phyloP scores from a whole-genome alignment of 2,329 filamentous ascomycete genomes.

The Knufia fluminis region DNA sequence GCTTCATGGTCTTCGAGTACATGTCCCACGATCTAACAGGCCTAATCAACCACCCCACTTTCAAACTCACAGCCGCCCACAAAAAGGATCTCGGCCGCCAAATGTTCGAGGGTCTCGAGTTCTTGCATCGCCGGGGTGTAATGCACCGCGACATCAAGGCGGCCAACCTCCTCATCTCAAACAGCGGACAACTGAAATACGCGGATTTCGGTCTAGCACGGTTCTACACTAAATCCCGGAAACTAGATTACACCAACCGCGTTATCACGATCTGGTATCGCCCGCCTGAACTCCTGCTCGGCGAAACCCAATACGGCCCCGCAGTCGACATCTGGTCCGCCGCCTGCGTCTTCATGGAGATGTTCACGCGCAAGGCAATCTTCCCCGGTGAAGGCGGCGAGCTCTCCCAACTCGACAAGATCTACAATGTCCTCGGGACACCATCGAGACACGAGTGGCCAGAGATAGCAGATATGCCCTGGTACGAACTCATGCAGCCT shows the following conservation, averaged over 20 bases:
- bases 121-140: slow-evolving; percentile 86
- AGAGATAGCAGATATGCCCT: slow-evolving; percentile 82
- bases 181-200: slow-evolving; percentile 76
- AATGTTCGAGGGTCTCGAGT: slow-evolving; percentile 87
- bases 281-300: slow-evolving; percentile 78
- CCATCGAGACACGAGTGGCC: slow-evolving; percentile 82
- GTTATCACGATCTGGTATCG: slow-evolving; percentile 99
- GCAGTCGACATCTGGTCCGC: slow-evolving; percentile 95
- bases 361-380: slow-evolving; percentile 86
- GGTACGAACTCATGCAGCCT: slow-evolving; percentile 87
- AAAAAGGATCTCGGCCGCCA: slow-evolving; percentile 91
- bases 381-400: slow-evolving; percentile 96
- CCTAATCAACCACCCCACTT: slow-evolving; percentile 86
- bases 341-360: slow-evolving; percentile 91
- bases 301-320: slow-evolving; percentile 81
- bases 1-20: slow-evolving; percentile 99
- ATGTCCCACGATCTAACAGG: slow-evolving; percentile 93
- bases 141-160: slow-evolving; percentile 97
- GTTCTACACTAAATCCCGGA: slow-evolving; percentile 86
- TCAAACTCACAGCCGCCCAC: slow-evolving; percentile 72
- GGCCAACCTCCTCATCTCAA: slow-evolving; percentile 92
- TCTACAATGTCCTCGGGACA: slow-evolving; percentile 87
- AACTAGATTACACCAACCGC: slow-evolving; percentile 93
- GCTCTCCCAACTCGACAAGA: slow-evolving; percentile 89
- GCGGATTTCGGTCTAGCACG: slow-evolving; percentile 94